Evolutionary conservation across 1,284 basidiomycete genomes (phyloP).

Genomic region (Xerocomus amazonicus): DNA sequence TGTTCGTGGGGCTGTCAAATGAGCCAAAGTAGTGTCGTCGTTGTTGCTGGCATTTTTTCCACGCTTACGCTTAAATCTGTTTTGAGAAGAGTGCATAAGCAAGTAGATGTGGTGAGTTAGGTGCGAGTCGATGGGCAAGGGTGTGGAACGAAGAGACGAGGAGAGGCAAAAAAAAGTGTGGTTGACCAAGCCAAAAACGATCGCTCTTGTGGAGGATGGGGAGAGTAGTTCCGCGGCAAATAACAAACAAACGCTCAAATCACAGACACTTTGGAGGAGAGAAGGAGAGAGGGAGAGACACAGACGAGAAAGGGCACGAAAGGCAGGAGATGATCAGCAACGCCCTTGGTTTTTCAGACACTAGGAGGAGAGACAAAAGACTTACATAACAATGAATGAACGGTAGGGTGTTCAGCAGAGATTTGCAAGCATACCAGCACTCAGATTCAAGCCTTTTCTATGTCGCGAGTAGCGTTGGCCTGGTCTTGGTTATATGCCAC

Average conservation of each 20-base stretch:
- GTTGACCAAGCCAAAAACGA: conserved; percentile 30
- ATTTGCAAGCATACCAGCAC: conserved; percentile 34
- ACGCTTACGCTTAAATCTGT: conserved; percentile 47
- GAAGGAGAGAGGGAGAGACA: conserved; percentile 11
- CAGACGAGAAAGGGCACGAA: conserved; percentile 8
- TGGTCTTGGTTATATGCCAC: conserved; percentile 23
- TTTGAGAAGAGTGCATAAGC: conserved; percentile 49
- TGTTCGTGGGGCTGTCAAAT: conserved; percentile 44
- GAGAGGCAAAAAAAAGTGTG: conserved; percentile 24
- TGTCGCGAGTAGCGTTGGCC: conserved; percentile 14
- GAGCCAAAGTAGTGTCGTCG: conserved; percentile 38
- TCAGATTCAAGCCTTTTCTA: conserved; percentile 30
- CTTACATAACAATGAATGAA: conserved; percentile 38
- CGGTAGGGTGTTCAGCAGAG: conserved; percentile 23
- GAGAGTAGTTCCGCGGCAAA: conserved; percentile 24
- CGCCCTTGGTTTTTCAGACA: conserved; percentile 16
- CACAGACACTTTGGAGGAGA: conserved; percentile 22
- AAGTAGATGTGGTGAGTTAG: conserved; percentile 30
- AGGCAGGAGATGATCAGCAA: conserved; percentile 23
- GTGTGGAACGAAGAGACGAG: conserved; percentile 23
- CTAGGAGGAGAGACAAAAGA: conserved; percentile 27
- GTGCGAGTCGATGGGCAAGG: conserved; percentile 20
- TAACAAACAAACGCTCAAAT: conserved; percentile 32
- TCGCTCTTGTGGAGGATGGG: conserved; percentile 20
- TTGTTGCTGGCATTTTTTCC: conserved; percentile 48